Conservation (phyloP, 768 basidiomycete species). For the Collybiopsis confluens region DNA sequence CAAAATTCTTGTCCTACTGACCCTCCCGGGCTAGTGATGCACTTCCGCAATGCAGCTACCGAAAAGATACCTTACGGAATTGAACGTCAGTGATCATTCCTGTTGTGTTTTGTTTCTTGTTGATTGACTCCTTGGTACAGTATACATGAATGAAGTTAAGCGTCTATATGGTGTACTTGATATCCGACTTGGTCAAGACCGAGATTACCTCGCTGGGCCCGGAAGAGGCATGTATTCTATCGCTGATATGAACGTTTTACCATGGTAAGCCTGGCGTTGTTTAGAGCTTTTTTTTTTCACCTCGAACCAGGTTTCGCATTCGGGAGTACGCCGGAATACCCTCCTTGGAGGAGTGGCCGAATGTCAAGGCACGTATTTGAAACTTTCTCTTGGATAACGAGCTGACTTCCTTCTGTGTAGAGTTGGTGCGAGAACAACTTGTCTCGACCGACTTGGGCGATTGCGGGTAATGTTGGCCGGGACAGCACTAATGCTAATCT, state of each 20-base stretch:
- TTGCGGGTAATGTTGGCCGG: conserved; percentile 3
- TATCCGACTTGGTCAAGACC: conserved; percentile 55
- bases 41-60: conserved; percentile 63
- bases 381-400: too few relatives aligned
- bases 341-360: conserved; percentile 61
- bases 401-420: conserved; percentile 3
- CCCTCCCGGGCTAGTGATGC: conserved; percentile 41
- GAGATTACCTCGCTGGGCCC: conserved; percentile 79
- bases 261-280: conserved; percentile 42
- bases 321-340: conserved; percentile 51
- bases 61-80: conserved; percentile 69
- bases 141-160: conserved; percentile 66
- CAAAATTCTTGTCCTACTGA: too few relatives aligned
- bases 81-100: conserved; percentile 45
- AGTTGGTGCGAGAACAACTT: conserved; percentile 18
- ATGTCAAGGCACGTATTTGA: conserved; percentile 41
- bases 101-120: not conserved
- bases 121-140: conserved; percentile 8
- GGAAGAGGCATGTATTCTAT: conserved; percentile 63
- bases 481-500: not conserved
- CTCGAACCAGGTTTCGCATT: conserved; percentile 58
- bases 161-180: conserved; percentile 84
- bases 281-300: conserved; percentile 19
- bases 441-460: conserved; percentile 5
- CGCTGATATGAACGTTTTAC: conserved; percentile 66